Conservation (phyloP, 192 early-diverging fungal species). For the Coemansia sp. region DNA sequence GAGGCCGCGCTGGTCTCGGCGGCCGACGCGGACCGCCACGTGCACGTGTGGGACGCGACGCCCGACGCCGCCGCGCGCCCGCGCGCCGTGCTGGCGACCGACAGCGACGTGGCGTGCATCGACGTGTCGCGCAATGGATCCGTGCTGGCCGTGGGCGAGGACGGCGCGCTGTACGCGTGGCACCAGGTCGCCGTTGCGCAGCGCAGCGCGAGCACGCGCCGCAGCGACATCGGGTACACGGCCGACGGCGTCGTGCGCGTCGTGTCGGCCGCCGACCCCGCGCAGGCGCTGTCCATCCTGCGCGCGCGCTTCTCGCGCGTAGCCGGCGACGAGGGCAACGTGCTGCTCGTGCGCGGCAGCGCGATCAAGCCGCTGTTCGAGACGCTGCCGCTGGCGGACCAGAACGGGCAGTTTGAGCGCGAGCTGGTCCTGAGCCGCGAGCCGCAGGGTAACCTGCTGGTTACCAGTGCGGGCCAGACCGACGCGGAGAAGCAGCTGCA, state of each 20-base stretch:
- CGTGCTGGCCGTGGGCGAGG: constrained; percentile 30
- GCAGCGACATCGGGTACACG: constrained; percentile 20
- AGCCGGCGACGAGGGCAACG: constrained; percentile 21
- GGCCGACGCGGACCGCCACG: constrained; percentile 29
- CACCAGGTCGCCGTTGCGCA: constrained; percentile 31
- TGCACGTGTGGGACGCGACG: constrained; percentile 40
- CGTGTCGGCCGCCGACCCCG: background rate
- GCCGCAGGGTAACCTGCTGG: constrained; percentile 19
- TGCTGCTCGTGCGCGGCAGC: constrained; percentile 40
- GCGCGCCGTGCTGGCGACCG: constrained; percentile 22
- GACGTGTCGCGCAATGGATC: constrained; percentile 35
- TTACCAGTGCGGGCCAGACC: background rate
- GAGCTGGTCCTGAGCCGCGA: constrained; percentile 19
- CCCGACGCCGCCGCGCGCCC: constrained; percentile 3
- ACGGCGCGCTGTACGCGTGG: constrained; percentile 35
- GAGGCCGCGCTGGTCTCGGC: constrained; percentile 36
- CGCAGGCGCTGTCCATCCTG: constrained; percentile 9
- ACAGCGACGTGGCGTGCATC: constrained; percentile 19
- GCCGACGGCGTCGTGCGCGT: constrained; percentile 32
- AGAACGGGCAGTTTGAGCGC: constrained; percentile 27
- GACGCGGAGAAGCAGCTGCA: constrained; percentile 16
- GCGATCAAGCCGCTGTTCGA: constrained; percentile 38
- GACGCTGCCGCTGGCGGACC: constrained; percentile 27
- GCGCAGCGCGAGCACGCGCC: background rate
- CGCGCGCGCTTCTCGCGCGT: constrained; percentile 43